These are phyloP conservation scores for Phaseolus lunatus DNA, from an alignment of 306 rosid species.

Conservation along the genomic window DNA sequence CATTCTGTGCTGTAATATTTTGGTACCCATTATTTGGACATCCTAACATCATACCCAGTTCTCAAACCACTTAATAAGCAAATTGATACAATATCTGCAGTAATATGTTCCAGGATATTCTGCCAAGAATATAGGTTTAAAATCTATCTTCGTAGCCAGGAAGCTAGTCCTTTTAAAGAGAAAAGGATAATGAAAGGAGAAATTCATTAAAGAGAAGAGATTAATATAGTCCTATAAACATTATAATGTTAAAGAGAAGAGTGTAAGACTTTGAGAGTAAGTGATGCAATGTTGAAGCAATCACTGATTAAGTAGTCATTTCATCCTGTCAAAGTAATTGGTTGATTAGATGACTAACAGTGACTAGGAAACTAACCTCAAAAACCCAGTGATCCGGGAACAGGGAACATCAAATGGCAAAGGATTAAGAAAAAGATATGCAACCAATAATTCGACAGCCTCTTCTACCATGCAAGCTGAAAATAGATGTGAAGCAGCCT, in stretches of 20 bases:
- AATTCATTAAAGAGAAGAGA: neutral
- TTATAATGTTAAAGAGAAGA: neutral
- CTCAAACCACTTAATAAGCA: neutral
- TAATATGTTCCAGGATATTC: constrained; percentile 7
- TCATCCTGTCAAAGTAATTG: constrained; percentile 35
- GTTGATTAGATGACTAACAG: constrained; percentile 37
- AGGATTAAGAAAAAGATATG: constrained; percentile 79
- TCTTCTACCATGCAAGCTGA: constrained; percentile 93
- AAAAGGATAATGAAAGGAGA: constrained; percentile 9
- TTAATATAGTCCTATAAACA: neutral
- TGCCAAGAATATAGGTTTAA: neutral
- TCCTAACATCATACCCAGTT: constrained; percentile 24
- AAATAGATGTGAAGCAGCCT: constrained; percentile 92
- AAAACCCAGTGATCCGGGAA: constrained; percentile 87
- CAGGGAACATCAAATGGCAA: constrained; percentile 80
- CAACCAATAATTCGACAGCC: constrained; percentile 90
- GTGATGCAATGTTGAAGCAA: neutral
- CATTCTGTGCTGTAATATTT: neutral
- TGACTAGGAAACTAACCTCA: constrained; percentile 64
- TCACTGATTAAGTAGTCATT: constrained; percentile 18
- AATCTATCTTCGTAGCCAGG: neutral
- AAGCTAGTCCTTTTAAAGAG: neutral
- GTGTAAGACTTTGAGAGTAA: neutral
- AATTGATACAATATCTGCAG: neutral
- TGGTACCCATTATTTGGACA: neutral